Evolutionary conservation across 2,329 filamentous ascomycete genomes (phyloP), one percentile per base, ranked within the genome.

Genomic region (Grosmannia clavigera): DNA sequence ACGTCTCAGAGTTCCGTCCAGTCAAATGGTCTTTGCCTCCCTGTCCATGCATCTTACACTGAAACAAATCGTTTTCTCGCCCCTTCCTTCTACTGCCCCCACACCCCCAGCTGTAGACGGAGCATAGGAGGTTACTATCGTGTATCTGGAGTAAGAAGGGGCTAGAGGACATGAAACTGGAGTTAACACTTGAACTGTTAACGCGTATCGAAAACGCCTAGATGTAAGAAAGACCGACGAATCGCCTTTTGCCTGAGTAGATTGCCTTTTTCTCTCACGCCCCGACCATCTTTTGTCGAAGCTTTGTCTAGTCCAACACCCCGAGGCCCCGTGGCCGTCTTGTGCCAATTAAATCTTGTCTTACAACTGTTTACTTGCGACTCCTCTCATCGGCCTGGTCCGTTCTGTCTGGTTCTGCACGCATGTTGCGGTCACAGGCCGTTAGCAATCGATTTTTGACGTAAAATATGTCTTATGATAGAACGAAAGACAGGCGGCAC

Each of bases 161-260:
- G 33, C 33, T 2, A 25, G 22, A 51, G 46, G n/a, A 50, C n/a
- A 50, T 51, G n/a, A 22, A 51, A 33, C 29, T 25, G 51, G 51
- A 53, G 27, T 11, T 27, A 3, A 33, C 51, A 53, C 51, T 27
- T 16, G 51, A 53, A 55, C 31, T 53, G 19, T 11, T 29, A 16
- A 14, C 12, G 3, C 2, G 3, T 14, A 25, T 25, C 11, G 48
- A 22, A 25, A 51, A 14, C 9, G 14, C 7, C 22, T 5, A 51
- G 27, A 51, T 12, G 38, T 14, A 53, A 53, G 16, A 31, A 31
- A 3, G 31, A 9, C 52, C 62, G 60, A 59, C 46, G 57, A 35
- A 55, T 63, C 59, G 62, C 60, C 61, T 63, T 31, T 61, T 54
- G 22, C 53, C 52, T 51, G 51, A 59, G 60, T 50, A 63, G 62